Percentiles rank a stretch among this genome's conserved stretches.
Evolutionary conservation across 345 rosid species (phyloP).

Genomic region (Mangifera indica): DNA sequence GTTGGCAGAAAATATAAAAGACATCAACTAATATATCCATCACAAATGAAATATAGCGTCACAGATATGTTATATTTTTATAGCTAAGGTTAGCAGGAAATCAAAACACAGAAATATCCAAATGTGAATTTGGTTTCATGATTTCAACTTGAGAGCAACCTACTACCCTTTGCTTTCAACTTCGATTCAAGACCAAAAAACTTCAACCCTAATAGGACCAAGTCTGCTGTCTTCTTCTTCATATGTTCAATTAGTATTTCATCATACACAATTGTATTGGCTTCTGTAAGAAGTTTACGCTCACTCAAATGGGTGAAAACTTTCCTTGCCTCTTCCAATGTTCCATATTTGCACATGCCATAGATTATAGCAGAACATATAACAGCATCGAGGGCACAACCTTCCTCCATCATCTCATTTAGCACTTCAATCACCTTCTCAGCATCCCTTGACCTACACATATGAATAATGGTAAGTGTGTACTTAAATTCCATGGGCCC

Average conservation of each 20-base stretch:
- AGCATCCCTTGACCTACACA: constrained; percentile 49
- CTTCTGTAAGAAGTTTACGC: constrained; percentile 57
- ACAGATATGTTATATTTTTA: too few relatives aligned
- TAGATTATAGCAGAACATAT: constrained; percentile 60
- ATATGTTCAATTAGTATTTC: constrained; percentile 74
- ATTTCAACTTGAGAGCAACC: constrained; percentile 39
- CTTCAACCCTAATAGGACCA: constrained; percentile 65
- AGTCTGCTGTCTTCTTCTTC: constrained; percentile 83
- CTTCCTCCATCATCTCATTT: constrained; percentile 75
- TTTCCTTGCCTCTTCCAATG: constrained; percentile 73
- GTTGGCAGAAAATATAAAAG: constrained; percentile 52
- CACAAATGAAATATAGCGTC: neutral
- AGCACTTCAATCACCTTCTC: constrained; percentile 67
- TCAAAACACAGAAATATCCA: neutral
- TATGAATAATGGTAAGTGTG: constrained; percentile 52
- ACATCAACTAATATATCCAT: neutral
- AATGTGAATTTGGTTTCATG: neutral
- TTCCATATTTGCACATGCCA: constrained; percentile 79
- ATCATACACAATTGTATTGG: constrained; percentile 65
- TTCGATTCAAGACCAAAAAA: constrained; percentile 90
- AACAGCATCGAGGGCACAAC: constrained; percentile 51
- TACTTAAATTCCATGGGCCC: constrained; percentile 87
- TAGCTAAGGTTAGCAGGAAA: neutral
- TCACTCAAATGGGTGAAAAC: constrained; percentile 56
- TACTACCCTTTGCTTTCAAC: constrained; percentile 71